phyloP scores from a whole-genome alignment of 257 asterid genomes.

The Euphrasia confusa region DNA sequence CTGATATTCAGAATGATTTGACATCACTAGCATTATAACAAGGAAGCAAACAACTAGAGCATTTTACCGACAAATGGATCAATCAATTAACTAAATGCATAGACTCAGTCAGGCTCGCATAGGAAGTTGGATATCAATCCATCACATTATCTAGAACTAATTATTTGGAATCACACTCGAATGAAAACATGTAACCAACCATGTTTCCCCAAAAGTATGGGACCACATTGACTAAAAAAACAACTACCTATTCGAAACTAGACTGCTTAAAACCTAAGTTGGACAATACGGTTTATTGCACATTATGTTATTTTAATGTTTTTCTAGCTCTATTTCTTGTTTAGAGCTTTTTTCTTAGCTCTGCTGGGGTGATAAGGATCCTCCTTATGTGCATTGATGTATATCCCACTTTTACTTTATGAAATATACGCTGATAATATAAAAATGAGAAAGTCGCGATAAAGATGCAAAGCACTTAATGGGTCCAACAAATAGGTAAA shows the following conservation, averaged over 20 bases:
- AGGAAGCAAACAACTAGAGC: neutral
- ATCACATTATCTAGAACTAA: conserved; percentile 4
- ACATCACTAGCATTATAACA: conserved; percentile 20
- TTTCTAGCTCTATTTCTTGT: too few species aligned
- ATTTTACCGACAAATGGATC: conserved; percentile 7
- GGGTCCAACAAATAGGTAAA: conserved; percentile 10
- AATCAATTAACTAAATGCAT: conserved; percentile 10
- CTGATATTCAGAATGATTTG: conserved; percentile 17
- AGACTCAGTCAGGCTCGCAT: neutral
- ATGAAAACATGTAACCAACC: neutral
- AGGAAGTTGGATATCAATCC: neutral
- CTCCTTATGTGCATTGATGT: too few species aligned
- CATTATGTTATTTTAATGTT: neutral
- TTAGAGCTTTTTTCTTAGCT: too few species aligned
- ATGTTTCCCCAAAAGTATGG: conserved; percentile 12
- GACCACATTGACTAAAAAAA: conserved; percentile 1
- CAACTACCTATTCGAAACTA: conserved; percentile 4
- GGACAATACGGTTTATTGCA: neutral
- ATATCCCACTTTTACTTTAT: too few species aligned
- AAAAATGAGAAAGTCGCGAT: neutral
- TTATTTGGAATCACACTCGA: conserved; percentile 4
- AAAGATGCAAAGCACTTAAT: conserved; percentile 14
- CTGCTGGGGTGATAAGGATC: too few species aligned
- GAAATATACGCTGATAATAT: neutral
- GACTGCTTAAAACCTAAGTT: neutral